These are phyloP conservation scores for Aspergillus fumigatiaffinis DNA, from an alignment of 2,329 filamentous ascomycete genomes.

Conservation along the genomic window DNA sequence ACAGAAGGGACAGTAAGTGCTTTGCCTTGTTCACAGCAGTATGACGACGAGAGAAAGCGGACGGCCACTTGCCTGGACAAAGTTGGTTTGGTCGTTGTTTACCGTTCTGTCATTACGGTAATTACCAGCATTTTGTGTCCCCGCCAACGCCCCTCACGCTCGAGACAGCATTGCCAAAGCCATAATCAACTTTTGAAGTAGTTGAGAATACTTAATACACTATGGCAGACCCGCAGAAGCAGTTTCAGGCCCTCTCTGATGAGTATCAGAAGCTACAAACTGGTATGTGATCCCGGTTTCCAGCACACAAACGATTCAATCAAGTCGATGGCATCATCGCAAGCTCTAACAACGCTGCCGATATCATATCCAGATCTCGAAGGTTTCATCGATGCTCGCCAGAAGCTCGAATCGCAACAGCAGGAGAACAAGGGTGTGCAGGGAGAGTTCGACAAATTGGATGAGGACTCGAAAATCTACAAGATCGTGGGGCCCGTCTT, in stretches of 20 bases:
- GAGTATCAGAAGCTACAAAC: conserved; percentile 84
- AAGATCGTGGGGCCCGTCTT: conserved; percentile 91
- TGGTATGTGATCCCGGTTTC: conserved; percentile 49
- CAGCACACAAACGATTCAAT: background rate
- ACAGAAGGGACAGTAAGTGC: background rate
- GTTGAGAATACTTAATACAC: conserved; percentile 5
- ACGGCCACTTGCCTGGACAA: conserved; percentile 4
- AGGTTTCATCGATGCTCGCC: conserved; percentile 68
- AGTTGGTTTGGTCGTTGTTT: conserved; percentile 18
- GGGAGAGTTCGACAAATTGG: conserved; percentile 78
- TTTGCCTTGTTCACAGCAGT: background rate
- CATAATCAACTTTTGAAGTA: background rate
- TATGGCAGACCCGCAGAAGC: conserved; percentile 72
- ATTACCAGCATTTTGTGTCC: conserved; percentile 23
- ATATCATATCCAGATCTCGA: conserved; percentile 64
- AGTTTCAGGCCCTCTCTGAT: conserved; percentile 77
- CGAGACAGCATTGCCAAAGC: conserved; percentile 9
- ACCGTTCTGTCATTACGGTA: conserved; percentile 13
- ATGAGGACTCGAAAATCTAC: conserved; percentile 85
- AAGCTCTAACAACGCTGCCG: background rate
- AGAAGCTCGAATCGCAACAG: conserved; percentile 87
- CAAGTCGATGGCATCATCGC: conserved; percentile 2
- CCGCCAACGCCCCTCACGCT: conserved; percentile 18
- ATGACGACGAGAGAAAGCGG: conserved; percentile 1
- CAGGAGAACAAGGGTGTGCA: conserved; percentile 89